Conservation (phyloP, 2,329 filamentous ascomycete species). For the Hirsutella minnesotensis region DNA sequence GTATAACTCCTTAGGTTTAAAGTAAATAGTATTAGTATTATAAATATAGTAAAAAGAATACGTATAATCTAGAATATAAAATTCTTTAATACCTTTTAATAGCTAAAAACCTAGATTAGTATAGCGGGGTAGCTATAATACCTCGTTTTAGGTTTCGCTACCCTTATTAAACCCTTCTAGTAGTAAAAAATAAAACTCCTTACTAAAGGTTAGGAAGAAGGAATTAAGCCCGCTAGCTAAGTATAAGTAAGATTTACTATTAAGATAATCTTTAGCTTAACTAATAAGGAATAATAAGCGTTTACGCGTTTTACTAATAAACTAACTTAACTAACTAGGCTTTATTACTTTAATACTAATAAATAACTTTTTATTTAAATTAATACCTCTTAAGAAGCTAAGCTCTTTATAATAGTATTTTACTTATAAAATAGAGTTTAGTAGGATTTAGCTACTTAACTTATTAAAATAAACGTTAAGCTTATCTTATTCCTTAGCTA, state of each 20-base stretch:
- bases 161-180: too few relatives aligned
- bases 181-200: too few relatives aligned
- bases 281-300: not conserved
- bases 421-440: not conserved
- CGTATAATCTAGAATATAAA: not conserved
- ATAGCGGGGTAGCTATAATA: not conserved
- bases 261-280: not conserved
- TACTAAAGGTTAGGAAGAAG: too few relatives aligned
- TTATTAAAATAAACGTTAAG: not conserved
- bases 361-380: not conserved
- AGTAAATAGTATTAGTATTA: not conserved
- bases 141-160: not conserved
- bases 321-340: not conserved
- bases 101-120: not conserved
- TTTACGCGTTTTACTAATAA: not conserved
- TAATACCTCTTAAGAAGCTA: not conserved
- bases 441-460: not conserved
- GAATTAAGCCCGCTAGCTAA: too few relatives aligned
- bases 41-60: not conserved
- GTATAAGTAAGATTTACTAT: not conserved
- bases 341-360: not conserved
- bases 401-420: not conserved
- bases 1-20: not conserved
- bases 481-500: not conserved
- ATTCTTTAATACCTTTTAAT: not conserved